Base-by-base conservation (phyloP, 495 filamentous ascomycete species). In the Aspergillus ostianus region DNA sequence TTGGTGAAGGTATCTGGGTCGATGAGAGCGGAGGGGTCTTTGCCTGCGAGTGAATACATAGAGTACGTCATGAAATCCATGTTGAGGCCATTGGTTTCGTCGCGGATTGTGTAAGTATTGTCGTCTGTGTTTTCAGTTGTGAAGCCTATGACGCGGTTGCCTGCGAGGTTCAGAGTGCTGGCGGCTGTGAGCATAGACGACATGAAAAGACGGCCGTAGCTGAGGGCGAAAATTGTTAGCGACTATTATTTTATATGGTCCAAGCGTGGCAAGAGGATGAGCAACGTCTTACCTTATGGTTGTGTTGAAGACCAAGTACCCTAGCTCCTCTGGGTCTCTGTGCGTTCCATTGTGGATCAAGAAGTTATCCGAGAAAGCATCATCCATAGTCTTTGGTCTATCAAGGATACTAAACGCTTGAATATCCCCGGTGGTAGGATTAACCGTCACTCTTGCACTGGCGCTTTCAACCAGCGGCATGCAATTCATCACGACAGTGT, bases 11-110 rank as follows among this genome's bases (percentile, higher is more conserved):
- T 67, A 4, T 58, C 47, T 17, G 32, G 36, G 23, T 78, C 59
- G 4, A 71, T 55, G 3, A 78, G 63, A 0, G 66, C 67, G 13
- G 53, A 29, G 7, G 67, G 61, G 27, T 74, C 61, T n/a, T 71
- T 64, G 18, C 62, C 49, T 26, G 66, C 70, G 27, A 73, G 66
- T 0, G 59, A 59, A 49, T 70, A 64, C 66, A 75, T 70, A 9
- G 72, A 53, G 19, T 73, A 76, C n/a, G 66, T 68, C 72, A 75
- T 74, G 23, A 74, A 72, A 47, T 78, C 73, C 63, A 73, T 66
- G 61, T 76, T 78, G 0, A 75, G 58, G 6, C 73, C 70, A 3
- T 68, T 61, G 0, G 68, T 64, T 12, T 61, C 47, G 60, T 70
- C 67, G 27, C 73, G 72, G 48, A 77, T 73, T 27, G 70, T 76